These are phyloP conservation scores for Gentiana dahurica DNA, from an alignment of 257 asterid species.

Conservation along the genomic window DNA sequence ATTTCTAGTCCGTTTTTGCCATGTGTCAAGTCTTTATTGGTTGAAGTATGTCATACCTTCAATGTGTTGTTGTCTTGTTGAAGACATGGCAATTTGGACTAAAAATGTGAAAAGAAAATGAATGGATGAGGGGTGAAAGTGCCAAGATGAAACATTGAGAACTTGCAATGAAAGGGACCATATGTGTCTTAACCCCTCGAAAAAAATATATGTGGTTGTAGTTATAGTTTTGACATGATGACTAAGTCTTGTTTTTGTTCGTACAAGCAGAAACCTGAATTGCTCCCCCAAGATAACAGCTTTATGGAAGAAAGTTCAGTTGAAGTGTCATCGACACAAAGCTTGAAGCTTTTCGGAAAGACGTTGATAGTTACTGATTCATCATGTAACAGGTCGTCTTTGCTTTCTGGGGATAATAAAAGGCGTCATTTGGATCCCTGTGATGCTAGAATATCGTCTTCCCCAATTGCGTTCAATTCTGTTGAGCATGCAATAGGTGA, in stretches of 20 bases:
- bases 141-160: too few species aligned
- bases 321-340: slow-evolving; percentile 33
- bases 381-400: slow-evolving; percentile 17
- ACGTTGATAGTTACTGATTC: slow-evolving; percentile 43
- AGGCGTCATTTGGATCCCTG: slow-evolving; percentile 15
- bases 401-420: slow-evolving; percentile 18
- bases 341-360: slow-evolving; percentile 81
- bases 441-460: slow-evolving; percentile 15
- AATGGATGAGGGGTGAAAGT: too few species aligned
- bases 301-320: slow-evolving; percentile 29
- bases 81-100: not conserved
- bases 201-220: too few species aligned
- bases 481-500: slow-evolving; percentile 6
- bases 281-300: slow-evolving; percentile 25
- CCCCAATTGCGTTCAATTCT: slow-evolving; percentile 22
- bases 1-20: too few species aligned
- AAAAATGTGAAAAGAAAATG: too few species aligned
- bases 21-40: too few species aligned
- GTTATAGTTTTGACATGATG: too few species aligned
- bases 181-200: too few species aligned
- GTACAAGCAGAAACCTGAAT: slow-evolving; percentile 39
- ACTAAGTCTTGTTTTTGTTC: not conserved
- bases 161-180: too few species aligned
- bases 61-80: not conserved
- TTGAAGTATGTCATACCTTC: not conserved